Evolutionary conservation across 768 basidiomycete species (phyloP), one percentile per base, ranked within the genome.

Genomic region (Tricholoma terreum): DNA sequence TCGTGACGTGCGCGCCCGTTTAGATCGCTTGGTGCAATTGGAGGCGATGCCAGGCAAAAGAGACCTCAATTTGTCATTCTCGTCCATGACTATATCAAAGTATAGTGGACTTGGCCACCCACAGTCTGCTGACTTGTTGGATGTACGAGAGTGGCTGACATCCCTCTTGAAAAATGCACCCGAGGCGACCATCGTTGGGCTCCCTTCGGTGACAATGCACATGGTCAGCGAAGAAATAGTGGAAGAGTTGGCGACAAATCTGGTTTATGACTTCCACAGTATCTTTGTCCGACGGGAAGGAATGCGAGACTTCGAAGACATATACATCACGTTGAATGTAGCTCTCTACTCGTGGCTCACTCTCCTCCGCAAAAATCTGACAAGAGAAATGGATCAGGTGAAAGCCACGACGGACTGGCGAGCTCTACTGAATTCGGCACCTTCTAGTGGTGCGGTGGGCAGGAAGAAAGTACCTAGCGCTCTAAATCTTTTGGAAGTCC

Each of bases 311-410:
- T 76, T 80, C 30, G 86, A 91, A 62, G 88, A 90, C 61, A 91
- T 94, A 54, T 92, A 87, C 69, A 90, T 94, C 70, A 87, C 90
- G 3, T 77, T 94, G 61, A 93, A 94, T 73, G 84, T 92, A 65
- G 80, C 86, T 0, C 75, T 92, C 1, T 92, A 92, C 65, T 83
- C 89, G 8, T 92, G 90, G 89, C 80, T 93, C 45, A 90, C 88
- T 1, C 70, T 87, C 21, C 77, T 92, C 38, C 83, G 89, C 56
- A 92, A 90, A 70, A 89, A 84, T 58, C 73, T 92, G 62, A 77
- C 84, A 12, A 75, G 87, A 54, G 92, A 92, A 66, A 83, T 93
- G 81, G 88, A 90, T 21, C 87, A 89, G 65, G 85, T 83, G 1
- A 80, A 82, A 59, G 79, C 80, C 12, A 71, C 82, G 6, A 77